Evolutionary conservation across 1,139 yeast species (phyloP), one percentile per base, ranked within the genome.

Genomic region (Debaryomycetaceae sp.): DNA sequence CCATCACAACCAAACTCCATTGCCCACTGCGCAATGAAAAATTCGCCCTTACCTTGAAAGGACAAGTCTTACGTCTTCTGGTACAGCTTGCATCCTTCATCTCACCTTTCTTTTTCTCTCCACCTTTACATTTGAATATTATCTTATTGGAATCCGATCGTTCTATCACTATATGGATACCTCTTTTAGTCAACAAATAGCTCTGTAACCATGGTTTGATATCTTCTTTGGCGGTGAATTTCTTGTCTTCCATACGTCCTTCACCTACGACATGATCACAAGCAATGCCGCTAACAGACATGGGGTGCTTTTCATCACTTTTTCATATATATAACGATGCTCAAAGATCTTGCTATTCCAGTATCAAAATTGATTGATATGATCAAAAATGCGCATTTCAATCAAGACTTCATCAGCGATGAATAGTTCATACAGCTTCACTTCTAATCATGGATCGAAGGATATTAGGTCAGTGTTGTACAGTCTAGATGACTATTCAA

Each of bases 191-290:
- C 40, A 76, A 64, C 44, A 68, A 51, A 24, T 68, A 66, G 36
- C 73, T 65, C 54, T 73, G 83, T 39, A 85, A 60, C 90, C 90
- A 85, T 1, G 89, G 87, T 59, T 85, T 85, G 53, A 85, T 81
- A 31, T 76, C 80, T 35, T 53, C 55, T 42, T 55, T 63, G 24
- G 50, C 41, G 3, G 45, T 41, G 39, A 62, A 62, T 17, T 48
- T 39, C 36, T 55, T 50, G 8, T 20, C 37, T 34, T 54, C 59
- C 13, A 60, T 46, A 5, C 44, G 45, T 34, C 58, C 45, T 42
- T 55, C 62, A 24, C 31, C 31, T 27, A 27, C 4, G 31, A 27
- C 31, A 8, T 11, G 31, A 27, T 27, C 31, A 27, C 31, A 27
- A 27, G 31, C 31, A 27, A 27, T 27, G 11, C 11, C 31, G 8